Conservation (phyloP, 2,329 filamentous ascomycete species). For the Fusarium sp. region DNA sequence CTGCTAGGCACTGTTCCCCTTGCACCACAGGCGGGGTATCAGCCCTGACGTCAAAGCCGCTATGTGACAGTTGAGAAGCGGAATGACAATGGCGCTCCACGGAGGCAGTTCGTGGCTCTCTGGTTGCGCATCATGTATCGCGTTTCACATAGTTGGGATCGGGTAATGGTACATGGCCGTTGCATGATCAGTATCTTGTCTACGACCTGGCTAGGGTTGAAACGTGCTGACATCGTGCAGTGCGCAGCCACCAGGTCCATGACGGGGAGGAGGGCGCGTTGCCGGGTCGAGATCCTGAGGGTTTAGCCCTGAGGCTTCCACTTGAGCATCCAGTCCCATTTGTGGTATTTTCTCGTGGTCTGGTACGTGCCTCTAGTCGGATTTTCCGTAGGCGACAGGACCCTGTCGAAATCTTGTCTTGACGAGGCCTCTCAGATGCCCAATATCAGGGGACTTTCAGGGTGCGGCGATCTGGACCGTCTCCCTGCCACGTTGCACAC, state of each 20-base stretch:
- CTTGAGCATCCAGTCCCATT: neutral
- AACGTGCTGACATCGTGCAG: slow-evolving; percentile 13
- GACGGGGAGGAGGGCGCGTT: neutral
- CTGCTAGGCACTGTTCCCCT: neutral
- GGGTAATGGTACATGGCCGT: neutral
- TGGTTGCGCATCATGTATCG: slow-evolving; percentile 4
- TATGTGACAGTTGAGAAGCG: slow-evolving; percentile 12
- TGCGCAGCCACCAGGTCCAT: slow-evolving; percentile 2
- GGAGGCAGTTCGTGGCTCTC: slow-evolving; percentile 10
- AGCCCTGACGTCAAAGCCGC: slow-evolving; percentile 22
- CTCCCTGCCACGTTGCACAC: neutral
- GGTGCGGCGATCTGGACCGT: neutral
- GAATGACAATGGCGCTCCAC: slow-evolving; percentile 28
- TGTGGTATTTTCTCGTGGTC: neutral
- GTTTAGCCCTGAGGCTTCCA: neutral
- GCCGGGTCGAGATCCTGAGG: neutral
- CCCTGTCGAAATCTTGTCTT: neutral
- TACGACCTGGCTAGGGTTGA: slow-evolving; percentile 10
- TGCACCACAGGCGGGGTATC: neutral
- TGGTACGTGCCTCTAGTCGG: neutral
- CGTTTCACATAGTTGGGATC: slow-evolving; percentile 20
- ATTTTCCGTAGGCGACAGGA: neutral
- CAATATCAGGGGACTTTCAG: neutral
- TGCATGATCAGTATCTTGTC: neutral
- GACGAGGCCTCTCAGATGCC: neutral